Conservation (phyloP, 768 basidiomycete genomes). For the Kwoniella dejecticola region DNA sequence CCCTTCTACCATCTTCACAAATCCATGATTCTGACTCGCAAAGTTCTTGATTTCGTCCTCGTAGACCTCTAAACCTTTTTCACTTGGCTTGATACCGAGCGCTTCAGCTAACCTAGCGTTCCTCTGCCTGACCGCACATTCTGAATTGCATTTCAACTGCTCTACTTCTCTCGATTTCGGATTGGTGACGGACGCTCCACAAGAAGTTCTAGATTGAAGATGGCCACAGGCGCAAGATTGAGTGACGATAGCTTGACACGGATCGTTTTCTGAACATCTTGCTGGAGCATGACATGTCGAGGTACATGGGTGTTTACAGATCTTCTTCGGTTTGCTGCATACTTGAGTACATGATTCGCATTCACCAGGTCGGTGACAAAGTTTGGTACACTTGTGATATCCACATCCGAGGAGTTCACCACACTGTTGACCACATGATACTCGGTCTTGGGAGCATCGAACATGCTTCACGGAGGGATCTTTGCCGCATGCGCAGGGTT, state of each 20-base stretch:
- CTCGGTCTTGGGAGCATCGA: slow-evolving; percentile 79
- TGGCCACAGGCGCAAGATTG: slow-evolving; percentile 82
- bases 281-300: slow-evolving; percentile 85
- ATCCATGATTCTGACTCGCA: slow-evolving; percentile 66
- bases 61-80: slow-evolving; percentile 58
- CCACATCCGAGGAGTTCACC: slow-evolving; percentile 79
- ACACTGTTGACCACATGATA: slow-evolving; percentile 81
- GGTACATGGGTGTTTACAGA: slow-evolving; percentile 79
- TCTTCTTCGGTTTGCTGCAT: slow-evolving; percentile 83
- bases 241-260: slow-evolving; percentile 68
- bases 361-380: slow-evolving; percentile 73
- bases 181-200: slow-evolving; percentile 64
- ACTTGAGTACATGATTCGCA: slow-evolving; percentile 75
- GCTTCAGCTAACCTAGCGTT: slow-evolving; percentile 89
- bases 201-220: slow-evolving; percentile 70
- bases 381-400: slow-evolving; percentile 79
- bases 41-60: slow-evolving; percentile 66
- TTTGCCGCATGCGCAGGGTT: slow-evolving; percentile 79
- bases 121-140: slow-evolving; percentile 80
- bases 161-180: slow-evolving; percentile 59
- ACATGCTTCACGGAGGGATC: slow-evolving; percentile 78
- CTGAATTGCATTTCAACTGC: slow-evolving; percentile 72
- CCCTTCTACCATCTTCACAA: slow-evolving; percentile 73
- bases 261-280: slow-evolving; percentile 73
- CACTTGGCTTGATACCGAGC: slow-evolving; percentile 71